A percentile compares a stretch with the other conserved stretches of the same genome.
Evolutionary conservation across 352 stramenopile species (phyloP).

Genomic region (Phytophthora capsici): DNA sequence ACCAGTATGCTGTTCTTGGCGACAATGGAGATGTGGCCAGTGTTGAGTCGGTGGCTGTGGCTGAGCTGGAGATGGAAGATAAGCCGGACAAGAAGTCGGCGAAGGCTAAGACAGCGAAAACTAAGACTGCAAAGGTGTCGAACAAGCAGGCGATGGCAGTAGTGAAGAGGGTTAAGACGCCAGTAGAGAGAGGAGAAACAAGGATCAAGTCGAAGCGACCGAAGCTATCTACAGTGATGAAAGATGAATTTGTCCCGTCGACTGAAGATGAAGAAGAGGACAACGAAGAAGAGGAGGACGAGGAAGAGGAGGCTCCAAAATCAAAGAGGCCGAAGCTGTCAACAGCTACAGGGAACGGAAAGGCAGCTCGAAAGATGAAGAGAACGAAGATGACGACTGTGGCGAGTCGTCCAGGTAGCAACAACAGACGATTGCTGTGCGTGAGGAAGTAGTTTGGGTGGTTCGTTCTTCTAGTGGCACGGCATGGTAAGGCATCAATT

Average conservation of each 20-base stretch:
- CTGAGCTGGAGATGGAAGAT: neutral
- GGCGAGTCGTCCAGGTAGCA: neutral
- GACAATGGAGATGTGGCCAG: neutral
- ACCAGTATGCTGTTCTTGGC: conserved; percentile 20
- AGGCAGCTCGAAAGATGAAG: conserved; percentile 1
- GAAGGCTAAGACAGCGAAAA: neutral
- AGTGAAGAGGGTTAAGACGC: neutral
- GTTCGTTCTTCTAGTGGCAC: neutral
- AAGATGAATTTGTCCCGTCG: neutral
- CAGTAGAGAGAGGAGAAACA: neutral
- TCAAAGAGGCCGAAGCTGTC: conserved; percentile 13
- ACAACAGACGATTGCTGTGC: conserved; percentile 11
- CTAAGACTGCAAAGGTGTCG: neutral
- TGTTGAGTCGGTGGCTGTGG: neutral
- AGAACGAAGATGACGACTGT: conserved; percentile 4
- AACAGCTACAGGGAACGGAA: neutral
- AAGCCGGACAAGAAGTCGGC: neutral
- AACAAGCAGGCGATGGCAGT: neutral
- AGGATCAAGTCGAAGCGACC: neutral
- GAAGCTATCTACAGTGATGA: neutral
- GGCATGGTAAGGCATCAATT: neutral
- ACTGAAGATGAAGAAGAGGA: conserved; percentile 1
- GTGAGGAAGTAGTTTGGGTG: conserved; percentile 8
- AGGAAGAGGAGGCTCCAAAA: neutral
- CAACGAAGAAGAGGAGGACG: neutral